A percentile compares a stretch with the other conserved stretches of the same genome.
Evolutionary conservation across 805 yeast genomes (phyloP).

Genomic region (Pichia sporocuriosa): DNA sequence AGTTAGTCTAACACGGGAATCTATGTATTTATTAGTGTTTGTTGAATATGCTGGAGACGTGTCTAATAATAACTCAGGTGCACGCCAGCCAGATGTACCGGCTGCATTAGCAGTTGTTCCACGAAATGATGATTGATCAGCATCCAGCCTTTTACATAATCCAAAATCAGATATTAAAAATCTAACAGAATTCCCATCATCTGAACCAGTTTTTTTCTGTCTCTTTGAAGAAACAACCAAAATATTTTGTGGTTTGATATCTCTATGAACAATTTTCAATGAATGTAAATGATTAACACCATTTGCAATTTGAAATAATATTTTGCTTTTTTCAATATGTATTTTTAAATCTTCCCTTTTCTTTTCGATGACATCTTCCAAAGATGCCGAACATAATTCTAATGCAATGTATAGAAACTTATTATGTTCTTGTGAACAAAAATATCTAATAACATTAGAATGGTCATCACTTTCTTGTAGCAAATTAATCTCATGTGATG

Average conservation of each 20-base stretch:
- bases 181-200: constrained; percentile 42
- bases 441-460: constrained; percentile 89
- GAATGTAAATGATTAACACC: constrained; percentile 87
- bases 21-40: constrained; percentile 5
- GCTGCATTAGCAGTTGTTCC: constrained; percentile 92
- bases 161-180: constrained; percentile 93
- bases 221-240: constrained; percentile 70
- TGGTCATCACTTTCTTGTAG: constrained; percentile 95
- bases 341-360: constrained; percentile 37
- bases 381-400: constrained; percentile 82
- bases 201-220: constrained; percentile 27
- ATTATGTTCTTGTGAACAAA: constrained; percentile 86
- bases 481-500: constrained; percentile 81
- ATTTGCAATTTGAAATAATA: constrained; percentile 67
- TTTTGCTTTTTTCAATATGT: constrained; percentile 40
- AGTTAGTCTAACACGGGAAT: constrained; percentile 55
- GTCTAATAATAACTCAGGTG: constrained; percentile 73
- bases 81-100: constrained; percentile 98
- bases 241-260: constrained; percentile 90
- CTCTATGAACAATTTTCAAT: constrained; percentile 88
- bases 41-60: constrained; percentile 24
- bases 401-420: constrained; percentile 87
- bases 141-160: constrained; percentile 82
- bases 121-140: constrained; percentile 87
- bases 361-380: constrained; percentile 73